phyloP scores from a whole-genome alignment of 2,329 filamentous ascomycete species.

The Neoscytalidium dimidiatum region DNA sequence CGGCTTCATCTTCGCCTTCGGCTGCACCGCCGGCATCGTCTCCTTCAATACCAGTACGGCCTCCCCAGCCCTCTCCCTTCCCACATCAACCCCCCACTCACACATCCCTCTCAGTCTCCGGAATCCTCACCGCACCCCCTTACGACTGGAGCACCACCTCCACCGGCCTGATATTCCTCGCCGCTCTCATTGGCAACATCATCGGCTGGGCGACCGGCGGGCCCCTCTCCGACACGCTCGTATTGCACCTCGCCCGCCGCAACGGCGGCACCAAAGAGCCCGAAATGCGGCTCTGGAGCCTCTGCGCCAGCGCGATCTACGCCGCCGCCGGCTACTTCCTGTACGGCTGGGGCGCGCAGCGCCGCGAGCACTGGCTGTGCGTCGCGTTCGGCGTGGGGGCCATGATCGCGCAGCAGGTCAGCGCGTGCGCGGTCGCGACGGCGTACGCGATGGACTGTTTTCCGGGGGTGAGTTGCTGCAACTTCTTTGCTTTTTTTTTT shows the following conservation, averaged over 20 bases:
- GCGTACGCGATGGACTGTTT: constrained; percentile 47
- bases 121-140: constrained; percentile 37
- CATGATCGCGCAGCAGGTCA: constrained; percentile 46
- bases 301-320: constrained; percentile 35
- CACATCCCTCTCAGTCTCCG: constrained; percentile 31
- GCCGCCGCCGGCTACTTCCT: constrained; percentile 39
- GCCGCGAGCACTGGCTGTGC: constrained; percentile 36
- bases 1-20: constrained; percentile 43
- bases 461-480: constrained; percentile 24
- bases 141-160: constrained; percentile 39
- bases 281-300: constrained; percentile 49
- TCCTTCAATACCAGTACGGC: constrained; percentile 40
- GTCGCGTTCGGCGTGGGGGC: constrained; percentile 40
- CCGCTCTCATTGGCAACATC: constrained; percentile 26
- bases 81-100: constrained; percentile 35
- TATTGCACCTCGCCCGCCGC: constrained; percentile 34
- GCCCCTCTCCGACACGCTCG: constrained; percentile 24
- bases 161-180: constrained; percentile 29
- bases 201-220: constrained; percentile 21
- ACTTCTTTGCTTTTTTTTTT: neutral
- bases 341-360: constrained; percentile 42
- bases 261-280: constrained; percentile 40
- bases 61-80: constrained; percentile 30
- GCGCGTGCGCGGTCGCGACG: constrained; percentile 41
- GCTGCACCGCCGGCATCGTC: constrained; percentile 44